Conservation (phyloP, 257 asterid species). For the Fraxinus quadrangulata region DNA sequence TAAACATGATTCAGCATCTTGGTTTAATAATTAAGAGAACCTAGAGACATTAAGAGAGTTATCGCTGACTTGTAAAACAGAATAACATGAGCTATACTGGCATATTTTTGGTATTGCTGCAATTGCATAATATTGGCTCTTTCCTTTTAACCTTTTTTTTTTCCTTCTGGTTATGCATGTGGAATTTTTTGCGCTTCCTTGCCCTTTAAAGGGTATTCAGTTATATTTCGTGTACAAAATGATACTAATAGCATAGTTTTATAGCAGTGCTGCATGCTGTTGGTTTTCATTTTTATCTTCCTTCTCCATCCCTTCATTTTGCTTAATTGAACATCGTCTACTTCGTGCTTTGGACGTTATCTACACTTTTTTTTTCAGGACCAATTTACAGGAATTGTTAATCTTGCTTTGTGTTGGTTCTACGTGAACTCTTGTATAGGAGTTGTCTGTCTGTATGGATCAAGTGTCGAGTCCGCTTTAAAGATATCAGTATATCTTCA, state of each 20-base stretch:
- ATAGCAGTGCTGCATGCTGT: background rate
- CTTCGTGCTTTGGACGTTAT: background rate
- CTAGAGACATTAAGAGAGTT: background rate
- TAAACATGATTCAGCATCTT: background rate
- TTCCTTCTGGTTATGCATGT: background rate
- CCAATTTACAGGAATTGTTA: background rate
- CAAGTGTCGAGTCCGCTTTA: background rate
- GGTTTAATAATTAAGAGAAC: background rate
- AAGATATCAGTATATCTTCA: background rate
- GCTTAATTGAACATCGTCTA: background rate
- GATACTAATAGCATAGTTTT: background rate
- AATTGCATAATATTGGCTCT: background rate
- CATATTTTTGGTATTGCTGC: background rate
- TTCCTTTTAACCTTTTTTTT: background rate
- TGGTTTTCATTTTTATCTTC: background rate
- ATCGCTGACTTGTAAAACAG: background rate
- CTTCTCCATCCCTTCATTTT: background rate
- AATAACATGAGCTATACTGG: background rate
- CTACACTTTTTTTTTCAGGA: background rate
- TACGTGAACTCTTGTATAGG: background rate
- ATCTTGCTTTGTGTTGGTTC: background rate
- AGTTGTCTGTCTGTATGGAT: background rate
- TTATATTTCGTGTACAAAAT: background rate
- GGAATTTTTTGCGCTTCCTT: background rate
- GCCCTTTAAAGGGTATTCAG: background rate